These are phyloP conservation scores for Tilletia indica DNA, from an alignment of 1,284 basidiomycete genomes.

Conservation along the genomic window DNA sequence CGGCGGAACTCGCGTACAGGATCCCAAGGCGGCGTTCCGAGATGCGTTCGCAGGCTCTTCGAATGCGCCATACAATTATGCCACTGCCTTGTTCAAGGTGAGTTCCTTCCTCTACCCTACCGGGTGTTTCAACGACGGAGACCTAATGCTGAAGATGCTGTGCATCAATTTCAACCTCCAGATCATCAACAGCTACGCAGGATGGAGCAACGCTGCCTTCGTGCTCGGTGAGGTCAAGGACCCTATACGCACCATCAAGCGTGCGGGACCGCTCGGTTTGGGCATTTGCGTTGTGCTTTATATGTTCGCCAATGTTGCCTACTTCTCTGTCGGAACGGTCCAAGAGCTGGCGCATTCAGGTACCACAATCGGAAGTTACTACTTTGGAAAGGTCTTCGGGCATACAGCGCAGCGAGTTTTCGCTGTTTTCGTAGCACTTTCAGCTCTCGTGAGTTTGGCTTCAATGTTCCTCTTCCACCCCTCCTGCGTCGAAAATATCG, in stretches of 20 bases:
- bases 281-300: constrained; percentile 61
- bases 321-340: constrained; percentile 59
- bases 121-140: too few species aligned
- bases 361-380: constrained; percentile 63
- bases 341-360: constrained; percentile 60
- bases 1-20: constrained; percentile 54
- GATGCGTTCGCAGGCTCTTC: constrained; percentile 62
- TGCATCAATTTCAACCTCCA: not conserved
- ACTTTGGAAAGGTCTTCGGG: constrained; percentile 65
- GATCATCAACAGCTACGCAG: constrained; percentile 60
- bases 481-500: not conserved
- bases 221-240: constrained; percentile 63
- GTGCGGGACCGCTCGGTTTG: constrained; percentile 63
- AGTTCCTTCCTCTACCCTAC: not conserved
- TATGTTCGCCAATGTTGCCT: constrained; percentile 61
- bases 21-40: constrained; percentile 60
- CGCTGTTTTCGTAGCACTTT: constrained; percentile 63
- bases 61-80: constrained; percentile 51
- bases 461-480: not conserved
- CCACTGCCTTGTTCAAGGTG: constrained; percentile 28
- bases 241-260: constrained; percentile 62
- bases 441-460: constrained; percentile 41
- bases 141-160: not conserved
- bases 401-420: constrained; percentile 60
- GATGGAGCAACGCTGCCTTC: constrained; percentile 64